Percentiles rank a stretch among this genome's conserved stretches.
phyloP scores from a whole-genome alignment of 139 green algal species.

The Trebouxia sp. region DNA sequence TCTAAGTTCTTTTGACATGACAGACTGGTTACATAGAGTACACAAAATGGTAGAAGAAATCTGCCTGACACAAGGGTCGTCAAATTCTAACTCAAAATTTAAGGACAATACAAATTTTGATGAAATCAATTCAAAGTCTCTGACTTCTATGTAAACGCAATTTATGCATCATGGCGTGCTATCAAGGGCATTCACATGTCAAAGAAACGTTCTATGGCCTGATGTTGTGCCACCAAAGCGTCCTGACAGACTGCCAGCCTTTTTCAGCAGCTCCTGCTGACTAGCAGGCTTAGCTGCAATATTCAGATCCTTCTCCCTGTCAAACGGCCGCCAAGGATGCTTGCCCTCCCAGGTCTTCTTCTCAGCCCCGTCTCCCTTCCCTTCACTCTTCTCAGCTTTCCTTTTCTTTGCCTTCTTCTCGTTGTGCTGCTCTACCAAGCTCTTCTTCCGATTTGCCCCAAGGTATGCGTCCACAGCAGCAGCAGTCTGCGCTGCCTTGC shows the following conservation, averaged over 20 bases:
- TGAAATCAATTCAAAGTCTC: too few relatives aligned
- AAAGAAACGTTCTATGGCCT: conserved; percentile 9
- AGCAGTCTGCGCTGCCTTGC: conserved; percentile 15
- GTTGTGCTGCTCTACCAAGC: conserved; percentile 71
- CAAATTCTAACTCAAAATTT: too few relatives aligned
- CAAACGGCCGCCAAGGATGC: conserved; percentile 75
- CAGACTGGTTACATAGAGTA: too few relatives aligned
- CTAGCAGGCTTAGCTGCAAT: conserved; percentile 36
- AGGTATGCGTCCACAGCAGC: conserved; percentile 50
- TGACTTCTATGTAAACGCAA: too few relatives aligned
- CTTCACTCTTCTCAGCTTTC: conserved; percentile 14
- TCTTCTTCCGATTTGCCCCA: conserved; percentile 53
- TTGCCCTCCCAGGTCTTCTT: conserved; percentile 31
- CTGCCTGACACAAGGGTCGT: too few relatives aligned
- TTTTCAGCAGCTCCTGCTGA: conserved; percentile 60
- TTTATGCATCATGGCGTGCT: too few relatives aligned
- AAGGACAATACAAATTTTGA: too few relatives aligned
- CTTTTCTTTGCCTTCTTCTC: conserved; percentile 54
- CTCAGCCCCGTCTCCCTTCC: neutral
- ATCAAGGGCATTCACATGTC: neutral
- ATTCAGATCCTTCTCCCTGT: conserved; percentile 76
- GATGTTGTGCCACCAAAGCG: conserved; percentile 30
- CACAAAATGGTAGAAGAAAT: too few relatives aligned
- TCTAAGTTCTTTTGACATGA: too few relatives aligned
- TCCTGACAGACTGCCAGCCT: conserved; percentile 11